phyloP scores from a whole-genome alignment of 2,329 filamentous ascomycete genomes.

The Trichoderma koningii region DNA sequence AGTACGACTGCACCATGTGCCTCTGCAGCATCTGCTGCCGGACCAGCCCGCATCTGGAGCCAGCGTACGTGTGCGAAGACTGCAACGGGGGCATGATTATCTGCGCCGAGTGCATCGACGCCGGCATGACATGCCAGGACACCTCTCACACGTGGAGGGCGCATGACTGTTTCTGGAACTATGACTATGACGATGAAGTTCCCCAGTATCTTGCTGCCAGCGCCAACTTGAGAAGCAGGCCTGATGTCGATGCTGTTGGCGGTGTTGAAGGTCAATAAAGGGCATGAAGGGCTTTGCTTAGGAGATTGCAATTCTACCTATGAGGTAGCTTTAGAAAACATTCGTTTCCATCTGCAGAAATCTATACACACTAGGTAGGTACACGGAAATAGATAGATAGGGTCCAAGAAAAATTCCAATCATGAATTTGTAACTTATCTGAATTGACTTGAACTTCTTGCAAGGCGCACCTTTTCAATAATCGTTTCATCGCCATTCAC shows the following conservation, averaged over 20 bases:
- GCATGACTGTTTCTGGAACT: conserved; percentile 14
- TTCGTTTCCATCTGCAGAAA: no score
- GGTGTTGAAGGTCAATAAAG: no score
- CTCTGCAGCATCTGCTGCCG: conserved; percentile 25
- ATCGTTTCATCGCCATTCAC: no score
- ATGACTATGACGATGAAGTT: neutral
- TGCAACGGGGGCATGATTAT: conserved; percentile 21
- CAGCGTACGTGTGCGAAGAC: conserved; percentile 21
- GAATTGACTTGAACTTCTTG: neutral
- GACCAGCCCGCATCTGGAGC: conserved; percentile 3
- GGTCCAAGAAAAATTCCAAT: neutral
- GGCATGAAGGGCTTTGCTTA: no score
- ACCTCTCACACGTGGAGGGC: conserved; percentile 19
- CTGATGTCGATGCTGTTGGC: neutral
- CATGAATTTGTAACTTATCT: neutral
- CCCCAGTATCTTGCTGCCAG: neutral
- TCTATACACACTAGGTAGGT: no score
- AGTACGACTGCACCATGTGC: conserved; percentile 13
- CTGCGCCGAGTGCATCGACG: conserved; percentile 22
- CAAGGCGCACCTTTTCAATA: no score
- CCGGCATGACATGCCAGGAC: conserved; percentile 16
- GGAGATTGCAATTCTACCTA: no score
- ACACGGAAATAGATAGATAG: no score
- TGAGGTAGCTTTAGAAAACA: no score
- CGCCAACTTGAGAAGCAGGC: neutral